Evolutionary conservation across 1,284 basidiomycete species (phyloP).

Genomic region (Chondrostereum purpureum): DNA sequence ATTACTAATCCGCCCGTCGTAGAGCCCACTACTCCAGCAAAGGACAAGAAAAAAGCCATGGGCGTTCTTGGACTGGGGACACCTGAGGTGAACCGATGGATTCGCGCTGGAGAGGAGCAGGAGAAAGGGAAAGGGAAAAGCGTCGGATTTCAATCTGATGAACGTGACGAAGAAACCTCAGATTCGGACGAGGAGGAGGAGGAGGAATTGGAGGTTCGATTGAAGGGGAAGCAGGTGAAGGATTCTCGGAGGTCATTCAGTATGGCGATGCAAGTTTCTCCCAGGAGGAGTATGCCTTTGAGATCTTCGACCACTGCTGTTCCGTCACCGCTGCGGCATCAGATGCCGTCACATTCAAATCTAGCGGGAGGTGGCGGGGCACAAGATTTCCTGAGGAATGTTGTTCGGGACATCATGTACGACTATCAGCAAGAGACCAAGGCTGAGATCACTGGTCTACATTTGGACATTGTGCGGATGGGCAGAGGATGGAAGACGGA

Average conservation of each 20-base stretch:
- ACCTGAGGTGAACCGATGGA: slow-evolving; percentile 45
- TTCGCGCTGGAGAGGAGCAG: slow-evolving; percentile 22
- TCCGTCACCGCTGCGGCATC: slow-evolving; percentile 36
- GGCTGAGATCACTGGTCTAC: slow-evolving; percentile 62
- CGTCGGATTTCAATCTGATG: slow-evolving; percentile 26
- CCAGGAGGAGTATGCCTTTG: slow-evolving; percentile 34
- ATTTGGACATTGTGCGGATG: slow-evolving; percentile 65
- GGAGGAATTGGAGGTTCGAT: slow-evolving; percentile 13
- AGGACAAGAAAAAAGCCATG: slow-evolving; percentile 23
- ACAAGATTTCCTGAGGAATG: slow-evolving; percentile 54
- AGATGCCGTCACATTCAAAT: slow-evolving; percentile 18
- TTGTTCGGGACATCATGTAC: slow-evolving; percentile 63
- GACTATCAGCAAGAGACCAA: slow-evolving; percentile 64
- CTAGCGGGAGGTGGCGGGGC: slow-evolving; percentile 26
- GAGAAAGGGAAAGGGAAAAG: slow-evolving; percentile 27
- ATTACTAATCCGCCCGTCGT: slow-evolving; percentile 10
- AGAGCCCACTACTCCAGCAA: slow-evolving; percentile 39
- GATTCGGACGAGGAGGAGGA: slow-evolving; percentile 16
- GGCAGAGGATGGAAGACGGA: slow-evolving; percentile 59
- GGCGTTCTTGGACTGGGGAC: slow-evolving; percentile 38
- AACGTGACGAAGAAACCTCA: slow-evolving; percentile 17
- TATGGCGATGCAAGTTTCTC: slow-evolving; percentile 56
- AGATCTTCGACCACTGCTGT: slow-evolving; percentile 17
- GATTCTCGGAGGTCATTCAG: slow-evolving; percentile 12
- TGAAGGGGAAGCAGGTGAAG: slow-evolving; percentile 10